These are phyloP conservation scores for Aspergillus tamarii DNA, from an alignment of 2,329 filamentous ascomycete species.

Conservation along the genomic window DNA sequence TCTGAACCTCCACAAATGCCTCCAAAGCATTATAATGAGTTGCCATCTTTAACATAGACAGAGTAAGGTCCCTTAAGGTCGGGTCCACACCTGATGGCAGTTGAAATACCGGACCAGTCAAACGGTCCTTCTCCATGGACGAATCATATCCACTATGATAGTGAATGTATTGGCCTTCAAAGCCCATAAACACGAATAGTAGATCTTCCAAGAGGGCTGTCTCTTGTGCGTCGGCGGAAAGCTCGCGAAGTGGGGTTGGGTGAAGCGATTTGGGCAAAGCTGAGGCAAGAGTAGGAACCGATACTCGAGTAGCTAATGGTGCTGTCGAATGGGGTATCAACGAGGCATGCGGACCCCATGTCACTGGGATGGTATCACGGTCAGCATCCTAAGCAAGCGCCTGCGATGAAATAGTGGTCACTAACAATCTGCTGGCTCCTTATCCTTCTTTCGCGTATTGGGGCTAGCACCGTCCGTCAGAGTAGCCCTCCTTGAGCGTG, in stretches of 20 bases:
- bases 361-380: conserved; percentile 32
- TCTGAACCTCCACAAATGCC: conserved; percentile 92
- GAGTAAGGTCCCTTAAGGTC: conserved; percentile 83
- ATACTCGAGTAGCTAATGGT: conserved; percentile 72
- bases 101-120: conserved; percentile 79
- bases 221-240: conserved; percentile 83
- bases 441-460: conserved; percentile 36
- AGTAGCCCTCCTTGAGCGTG: conserved; percentile 32
- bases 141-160: conserved; percentile 84
- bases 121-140: conserved; percentile 78
- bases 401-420: conserved; percentile 10
- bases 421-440: conserved; percentile 36
- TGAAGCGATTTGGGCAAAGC: conserved; percentile 71
- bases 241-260: conserved; percentile 67
- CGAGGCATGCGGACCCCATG: conserved; percentile 80
- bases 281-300: conserved; percentile 63
- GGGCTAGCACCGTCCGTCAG: conserved; percentile 30
- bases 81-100: conserved; percentile 85
- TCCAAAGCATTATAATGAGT: conserved; percentile 91
- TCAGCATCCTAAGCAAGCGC: conserved; percentile 18
- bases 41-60: conserved; percentile 89
- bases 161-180: conserved; percentile 95
- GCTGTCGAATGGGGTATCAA: conserved; percentile 70
- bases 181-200: conserved; percentile 95
- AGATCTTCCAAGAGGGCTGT: conserved; percentile 85